A percentile compares a stretch with the other conserved stretches of the same genome.
These are phyloP conservation scores for Bauhinia variegata DNA, from an alignment of 306 rosid genomes.

Conservation along the genomic window DNA sequence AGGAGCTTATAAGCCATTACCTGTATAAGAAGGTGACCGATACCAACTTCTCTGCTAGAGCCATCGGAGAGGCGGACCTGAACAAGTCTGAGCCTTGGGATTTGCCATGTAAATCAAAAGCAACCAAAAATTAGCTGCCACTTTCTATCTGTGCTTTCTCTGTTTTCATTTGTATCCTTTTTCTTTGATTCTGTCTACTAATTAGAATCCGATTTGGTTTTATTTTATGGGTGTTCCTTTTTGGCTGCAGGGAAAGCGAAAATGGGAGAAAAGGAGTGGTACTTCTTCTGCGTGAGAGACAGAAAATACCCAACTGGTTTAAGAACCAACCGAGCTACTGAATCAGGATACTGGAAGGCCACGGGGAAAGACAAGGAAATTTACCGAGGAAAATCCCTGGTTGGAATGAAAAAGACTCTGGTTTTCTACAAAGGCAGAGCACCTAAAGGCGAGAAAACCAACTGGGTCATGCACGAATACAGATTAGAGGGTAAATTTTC, in stretches of 20 bases:
- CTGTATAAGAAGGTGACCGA: constrained; percentile 68
- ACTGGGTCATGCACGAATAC: constrained; percentile 98
- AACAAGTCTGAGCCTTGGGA: constrained; percentile 98
- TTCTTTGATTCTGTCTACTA: neutral
- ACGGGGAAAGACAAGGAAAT: constrained; percentile 95
- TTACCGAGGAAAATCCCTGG: constrained; percentile 74
- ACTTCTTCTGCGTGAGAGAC: constrained; percentile 94
- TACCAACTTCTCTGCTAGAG: constrained; percentile 59
- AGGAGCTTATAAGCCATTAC: constrained; percentile 91
- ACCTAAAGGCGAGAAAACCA: constrained; percentile 90
- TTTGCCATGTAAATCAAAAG: constrained; percentile 67
- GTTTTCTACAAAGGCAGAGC: constrained; percentile 96
- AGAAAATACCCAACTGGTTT: constrained; percentile 94
- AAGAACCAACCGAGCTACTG: constrained; percentile 94
- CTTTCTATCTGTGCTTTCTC: neutral
- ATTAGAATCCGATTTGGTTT: neutral
- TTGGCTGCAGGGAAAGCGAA: constrained; percentile 79
- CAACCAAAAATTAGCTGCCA: neutral
- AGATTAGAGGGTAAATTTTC: constrained; percentile 86
- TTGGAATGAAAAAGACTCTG: constrained; percentile 95
- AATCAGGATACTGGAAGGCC: constrained; percentile 96
- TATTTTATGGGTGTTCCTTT: neutral
- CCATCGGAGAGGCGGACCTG: constrained; percentile 93
- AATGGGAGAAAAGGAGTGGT: constrained; percentile 97
- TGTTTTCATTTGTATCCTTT: neutral